Evolutionary conservation across 2,329 filamentous ascomycete species (phyloP).

Genomic region (Pseudocercospora fuligena): DNA sequence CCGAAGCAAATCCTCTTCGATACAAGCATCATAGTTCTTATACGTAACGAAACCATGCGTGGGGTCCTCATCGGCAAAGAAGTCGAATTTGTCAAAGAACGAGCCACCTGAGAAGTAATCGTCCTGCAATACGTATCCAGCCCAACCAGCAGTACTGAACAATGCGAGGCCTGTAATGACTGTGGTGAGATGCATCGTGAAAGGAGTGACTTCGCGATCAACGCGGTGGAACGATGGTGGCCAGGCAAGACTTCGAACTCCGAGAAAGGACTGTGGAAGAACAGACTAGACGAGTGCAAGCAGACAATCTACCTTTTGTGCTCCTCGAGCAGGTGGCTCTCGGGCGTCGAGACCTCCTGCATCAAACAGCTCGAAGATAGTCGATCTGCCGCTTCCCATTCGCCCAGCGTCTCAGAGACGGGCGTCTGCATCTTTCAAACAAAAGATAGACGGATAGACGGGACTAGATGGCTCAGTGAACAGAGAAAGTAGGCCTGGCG

Average conservation of each 20-base stretch:
- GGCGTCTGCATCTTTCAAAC: slow-evolving; percentile 3
- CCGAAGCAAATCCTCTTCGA: slow-evolving; percentile 31
- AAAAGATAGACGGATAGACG: background rate
- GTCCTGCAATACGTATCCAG: slow-evolving; percentile 48
- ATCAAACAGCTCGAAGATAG: slow-evolving; percentile 5
- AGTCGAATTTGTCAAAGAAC: slow-evolving; percentile 60
- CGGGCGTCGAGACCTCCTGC: background rate
- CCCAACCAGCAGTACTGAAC: slow-evolving; percentile 35
- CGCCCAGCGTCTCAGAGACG: background rate
- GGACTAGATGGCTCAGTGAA: background rate
- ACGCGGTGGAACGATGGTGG: background rate
- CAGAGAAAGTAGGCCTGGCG: background rate
- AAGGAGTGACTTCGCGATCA: slow-evolving; percentile 15
- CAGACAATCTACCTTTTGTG: background rate
- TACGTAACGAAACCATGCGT: slow-evolving; percentile 78
- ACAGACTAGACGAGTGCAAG: background rate
- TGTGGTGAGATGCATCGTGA: background rate
- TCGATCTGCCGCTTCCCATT: slow-evolving; percentile 8
- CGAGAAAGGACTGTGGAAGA: no score
- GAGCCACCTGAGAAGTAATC: slow-evolving; percentile 50
- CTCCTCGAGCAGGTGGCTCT: background rate
- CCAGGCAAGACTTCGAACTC: background rate
- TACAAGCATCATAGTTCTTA: slow-evolving; percentile 62
- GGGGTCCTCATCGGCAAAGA: slow-evolving; percentile 64
- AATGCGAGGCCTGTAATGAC: slow-evolving; percentile 25